Conservation (phyloP, 140 eudicot genomes). For the Oenanthe javanica region DNA sequence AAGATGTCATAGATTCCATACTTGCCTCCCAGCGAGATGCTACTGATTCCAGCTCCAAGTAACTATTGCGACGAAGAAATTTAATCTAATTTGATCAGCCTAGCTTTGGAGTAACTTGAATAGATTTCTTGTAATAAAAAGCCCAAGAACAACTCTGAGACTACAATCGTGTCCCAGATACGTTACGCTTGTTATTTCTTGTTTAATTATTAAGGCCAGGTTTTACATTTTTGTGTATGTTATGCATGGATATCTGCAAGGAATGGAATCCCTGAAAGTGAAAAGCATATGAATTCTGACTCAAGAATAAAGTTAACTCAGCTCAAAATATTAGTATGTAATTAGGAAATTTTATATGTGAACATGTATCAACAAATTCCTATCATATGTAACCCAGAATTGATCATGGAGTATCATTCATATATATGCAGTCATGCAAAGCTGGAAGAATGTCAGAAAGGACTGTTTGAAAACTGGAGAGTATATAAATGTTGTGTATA, state of each 20-base stretch:
- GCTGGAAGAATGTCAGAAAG: background rate
- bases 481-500: too few species aligned
- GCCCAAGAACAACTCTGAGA: background rate
- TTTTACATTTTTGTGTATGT: background rate
- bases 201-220: background rate
- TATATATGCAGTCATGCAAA: background rate
- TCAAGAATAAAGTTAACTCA: background rate
- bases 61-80: background rate
- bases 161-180: conserved; percentile 2
- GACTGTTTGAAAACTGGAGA: background rate
- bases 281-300: background rate
- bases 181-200: background rate
- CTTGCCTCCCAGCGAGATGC: conserved; percentile 63
- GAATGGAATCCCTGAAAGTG: background rate
- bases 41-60: conserved; percentile 30
- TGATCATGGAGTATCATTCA: background rate
- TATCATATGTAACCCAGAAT: background rate
- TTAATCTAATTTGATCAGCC: background rate
- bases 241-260: background rate
- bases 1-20: conserved; percentile 89
- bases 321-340: background rate
- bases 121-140: background rate
- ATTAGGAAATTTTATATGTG: background rate
- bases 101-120: background rate
- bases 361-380: background rate